A percentile compares a stretch with the other conserved stretches of the same genome.
Conservation (phyloP, 257 asterid genomes). For the Solanum stenotomum region DNA sequence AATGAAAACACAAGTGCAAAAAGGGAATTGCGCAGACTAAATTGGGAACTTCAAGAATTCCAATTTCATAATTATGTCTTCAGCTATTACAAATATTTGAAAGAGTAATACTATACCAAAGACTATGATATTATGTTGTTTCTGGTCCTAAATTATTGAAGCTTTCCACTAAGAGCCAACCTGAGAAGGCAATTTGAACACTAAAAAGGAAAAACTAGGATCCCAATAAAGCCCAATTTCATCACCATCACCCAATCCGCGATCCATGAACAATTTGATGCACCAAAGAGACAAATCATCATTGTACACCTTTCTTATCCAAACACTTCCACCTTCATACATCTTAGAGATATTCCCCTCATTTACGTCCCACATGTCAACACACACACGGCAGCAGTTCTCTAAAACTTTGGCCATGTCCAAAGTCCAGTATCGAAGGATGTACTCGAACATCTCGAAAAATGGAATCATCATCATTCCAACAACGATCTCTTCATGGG, state of each 20-base stretch:
- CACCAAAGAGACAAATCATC: not conserved
- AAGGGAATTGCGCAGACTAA: too few relatives aligned
- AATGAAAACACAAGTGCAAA: too few relatives aligned
- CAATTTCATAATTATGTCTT: too few relatives aligned
- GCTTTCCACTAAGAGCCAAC: not conserved
- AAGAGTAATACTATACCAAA: too few relatives aligned
- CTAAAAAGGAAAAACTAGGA: not conserved
- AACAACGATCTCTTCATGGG: too few relatives aligned
- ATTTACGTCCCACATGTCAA: not conserved
- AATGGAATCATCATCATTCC: not conserved
- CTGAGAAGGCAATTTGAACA: not conserved
- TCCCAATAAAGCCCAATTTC: not conserved
- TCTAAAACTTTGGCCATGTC: not conserved
- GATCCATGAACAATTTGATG: not conserved
- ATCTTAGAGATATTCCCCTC: not conserved
- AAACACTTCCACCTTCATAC: not conserved
- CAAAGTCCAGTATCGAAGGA: not conserved
- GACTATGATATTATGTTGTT: too few relatives aligned
- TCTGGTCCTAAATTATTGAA: not conserved
- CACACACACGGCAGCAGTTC: not conserved
- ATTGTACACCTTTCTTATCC: too few relatives aligned
- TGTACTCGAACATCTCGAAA: too few relatives aligned
- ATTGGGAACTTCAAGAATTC: too few relatives aligned
- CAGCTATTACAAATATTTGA: too few relatives aligned
- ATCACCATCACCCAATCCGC: not conserved